These are phyloP conservation scores for Posidonia oceanica DNA, from an alignment of 116 monocot genomes.

Conservation along the genomic window DNA sequence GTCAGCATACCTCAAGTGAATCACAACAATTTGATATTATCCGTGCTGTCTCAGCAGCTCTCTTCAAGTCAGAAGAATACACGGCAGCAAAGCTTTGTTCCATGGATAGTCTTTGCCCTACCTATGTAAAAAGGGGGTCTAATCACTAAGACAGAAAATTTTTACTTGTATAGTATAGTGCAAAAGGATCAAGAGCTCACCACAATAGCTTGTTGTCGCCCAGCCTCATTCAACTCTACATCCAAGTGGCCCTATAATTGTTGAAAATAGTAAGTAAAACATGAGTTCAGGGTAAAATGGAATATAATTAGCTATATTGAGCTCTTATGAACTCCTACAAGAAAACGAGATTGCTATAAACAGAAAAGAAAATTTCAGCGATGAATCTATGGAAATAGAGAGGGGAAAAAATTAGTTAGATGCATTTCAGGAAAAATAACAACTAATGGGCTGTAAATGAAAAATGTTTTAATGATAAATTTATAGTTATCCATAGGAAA, in stretches of 20 bases:
- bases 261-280: not conserved
- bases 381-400: too few species aligned
- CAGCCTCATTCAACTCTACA: conserved; percentile 71
- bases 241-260: conserved; percentile 55
- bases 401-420: too few species aligned
- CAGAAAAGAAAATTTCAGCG: too few species aligned
- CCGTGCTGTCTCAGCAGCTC: conserved; percentile 81
- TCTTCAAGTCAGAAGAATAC: conserved; percentile 92
- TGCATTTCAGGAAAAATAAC: too few species aligned
- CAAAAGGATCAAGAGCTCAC: conserved; percentile 21
- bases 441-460: too few species aligned
- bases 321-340: too few species aligned
- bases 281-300: not conserved
- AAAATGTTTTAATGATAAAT: too few species aligned
- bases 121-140: conserved; percentile 13
- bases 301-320: not conserved
- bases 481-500: too few species aligned
- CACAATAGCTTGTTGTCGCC: conserved; percentile 60
- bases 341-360: too few species aligned
- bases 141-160: not conserved
- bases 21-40: conserved; percentile 55
- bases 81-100: conserved; percentile 46
- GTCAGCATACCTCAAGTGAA: conserved; percentile 40
- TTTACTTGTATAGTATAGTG: not conserved
- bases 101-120: conserved; percentile 46